Base-by-base conservation (phyloP, 2,329 filamentous ascomycete genomes). In the Penicillium polonicum region DNA sequence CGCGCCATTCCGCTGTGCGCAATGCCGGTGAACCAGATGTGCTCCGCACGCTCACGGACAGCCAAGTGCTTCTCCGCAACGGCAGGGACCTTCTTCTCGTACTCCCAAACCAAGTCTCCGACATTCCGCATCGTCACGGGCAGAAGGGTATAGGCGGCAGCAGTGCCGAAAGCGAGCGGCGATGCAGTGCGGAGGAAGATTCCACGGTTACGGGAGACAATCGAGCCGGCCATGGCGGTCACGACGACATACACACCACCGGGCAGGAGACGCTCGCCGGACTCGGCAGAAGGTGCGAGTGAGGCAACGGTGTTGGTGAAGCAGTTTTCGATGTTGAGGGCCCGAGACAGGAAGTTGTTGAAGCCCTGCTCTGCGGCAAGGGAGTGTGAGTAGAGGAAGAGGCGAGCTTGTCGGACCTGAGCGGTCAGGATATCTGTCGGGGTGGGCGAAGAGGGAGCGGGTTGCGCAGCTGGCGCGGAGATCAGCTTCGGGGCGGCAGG, bases 121-220 rank as follows among this genome's bases (percentile, higher is more conserved):
- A 96, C 86, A 76, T 99, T 99, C 74, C 85, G 81, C 84, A 92
- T 96, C 42, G 94, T 99, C 63, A 94, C 82, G 44, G 94, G 94
- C 48, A 99, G 79, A 39, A 96, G 87, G 60, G 87, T 82, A 86
- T 92, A 94, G 58, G 90, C 92, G 56, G 92, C 90, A 55, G 87
- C 87, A 62, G 96, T 79, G 65, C 92, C 94, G 43, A 97, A 85
- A 21, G 88, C 87, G 49, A 93, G 76, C 12, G 94, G 94, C 2
- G 90, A 83, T 2, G 87, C 81, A 53, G 88, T 87, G 65, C 94
- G 87, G 53, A 99, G 80, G 61, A 96, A 74, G 62, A 97, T 83
- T 75, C 89, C 92, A 68, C 93, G 87, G 81, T 96, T 95, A 62
- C 93, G 87, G 55, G 90, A 86, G 55, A 97, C 81, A 73, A 99